Percentiles rank a stretch among this genome's conserved stretches.
Evolutionary conservation across 139 green algal genomes (phyloP).

Genomic region (Limnomonas spitsbergensis): DNA sequence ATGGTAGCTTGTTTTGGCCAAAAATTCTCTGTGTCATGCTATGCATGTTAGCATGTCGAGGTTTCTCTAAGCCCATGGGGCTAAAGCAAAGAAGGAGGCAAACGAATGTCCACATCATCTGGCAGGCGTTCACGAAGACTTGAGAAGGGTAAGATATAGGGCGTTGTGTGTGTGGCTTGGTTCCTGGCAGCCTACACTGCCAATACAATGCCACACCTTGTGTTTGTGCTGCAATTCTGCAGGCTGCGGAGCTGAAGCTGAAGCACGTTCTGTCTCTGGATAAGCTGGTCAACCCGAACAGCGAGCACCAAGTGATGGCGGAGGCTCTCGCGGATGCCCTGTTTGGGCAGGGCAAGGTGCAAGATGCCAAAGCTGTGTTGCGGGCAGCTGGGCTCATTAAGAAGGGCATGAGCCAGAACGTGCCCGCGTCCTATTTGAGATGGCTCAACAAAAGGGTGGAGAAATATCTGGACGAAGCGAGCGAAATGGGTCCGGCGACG

Average conservation of each 20-base stretch:
- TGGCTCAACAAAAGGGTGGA: conserved; percentile 14
- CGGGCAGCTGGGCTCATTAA: conserved; percentile 18
- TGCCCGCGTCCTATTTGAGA: conserved; percentile 12
- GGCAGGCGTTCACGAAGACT: too few species aligned
- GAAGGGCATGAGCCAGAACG: conserved; percentile 6
- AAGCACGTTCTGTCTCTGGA: neutral
- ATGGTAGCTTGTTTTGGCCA: too few species aligned
- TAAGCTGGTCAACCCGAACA: conserved; percentile 19
- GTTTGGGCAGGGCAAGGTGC: conserved; percentile 31
- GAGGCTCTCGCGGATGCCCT: conserved; percentile 26
- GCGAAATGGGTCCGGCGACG: too few species aligned
- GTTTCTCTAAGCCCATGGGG: too few species aligned
- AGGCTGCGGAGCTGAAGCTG: neutral
- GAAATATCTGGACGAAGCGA: neutral
- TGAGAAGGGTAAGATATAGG: neutral
- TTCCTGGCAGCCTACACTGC: neutral
- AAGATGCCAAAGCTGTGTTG: conserved; percentile 28
- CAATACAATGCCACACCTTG: neutral
- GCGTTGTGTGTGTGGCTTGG: neutral
- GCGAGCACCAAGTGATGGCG: conserved; percentile 21
- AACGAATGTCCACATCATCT: too few species aligned
- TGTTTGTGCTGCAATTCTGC: neutral
- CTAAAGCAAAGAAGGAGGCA: too few species aligned
- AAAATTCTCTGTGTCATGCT: too few species aligned
- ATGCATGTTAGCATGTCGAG: too few species aligned